phyloP scores from a whole-genome alignment of 306 rosid species.

The Begonia masoniana region DNA sequence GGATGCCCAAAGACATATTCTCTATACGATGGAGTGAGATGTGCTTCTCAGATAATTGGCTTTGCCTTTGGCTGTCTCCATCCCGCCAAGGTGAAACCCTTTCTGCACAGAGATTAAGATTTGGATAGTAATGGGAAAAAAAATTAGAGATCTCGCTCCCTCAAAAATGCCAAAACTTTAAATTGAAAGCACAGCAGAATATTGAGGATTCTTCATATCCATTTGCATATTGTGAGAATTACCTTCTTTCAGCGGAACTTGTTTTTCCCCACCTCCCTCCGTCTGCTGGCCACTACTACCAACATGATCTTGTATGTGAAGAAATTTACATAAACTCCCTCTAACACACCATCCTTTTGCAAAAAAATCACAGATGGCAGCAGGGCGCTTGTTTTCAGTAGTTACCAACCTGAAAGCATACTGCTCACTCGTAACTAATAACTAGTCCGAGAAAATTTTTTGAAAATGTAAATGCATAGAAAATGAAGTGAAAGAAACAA shows the following conservation, averaged over 20 bases:
- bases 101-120: conserved; percentile 25
- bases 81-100: conserved; percentile 22
- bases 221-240: conserved; percentile 20
- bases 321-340: conserved; percentile 80
- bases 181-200: conserved; percentile 19
- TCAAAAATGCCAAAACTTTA: not conserved
- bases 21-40: conserved; percentile 20
- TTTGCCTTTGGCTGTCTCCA: conserved; percentile 23
- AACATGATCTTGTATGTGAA: conserved; percentile 46
- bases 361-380: conserved; percentile 51
- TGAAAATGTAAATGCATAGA: conserved; percentile 6
- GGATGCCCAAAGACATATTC: conserved; percentile 15
- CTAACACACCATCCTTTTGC: conserved; percentile 94
- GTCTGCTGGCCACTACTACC: conserved; percentile 23
- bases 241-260: conserved; percentile 62
- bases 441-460: conserved; percentile 13
- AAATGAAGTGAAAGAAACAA: conserved; percentile 1
- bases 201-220: conserved; percentile 23
- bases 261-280: conserved; percentile 38
- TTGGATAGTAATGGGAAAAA: conserved; percentile 16
- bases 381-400: conserved; percentile 38
- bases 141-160: not conserved
- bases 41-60: conserved; percentile 24
- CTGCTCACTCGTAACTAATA: conserved; percentile 21
- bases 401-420: conserved; percentile 32